A percentile compares a stretch with the other conserved stretches of the same genome.
Evolutionary conservation across 129 eudicot genomes (phyloP).

Genomic region (Flaveria ramosissima): DNA sequence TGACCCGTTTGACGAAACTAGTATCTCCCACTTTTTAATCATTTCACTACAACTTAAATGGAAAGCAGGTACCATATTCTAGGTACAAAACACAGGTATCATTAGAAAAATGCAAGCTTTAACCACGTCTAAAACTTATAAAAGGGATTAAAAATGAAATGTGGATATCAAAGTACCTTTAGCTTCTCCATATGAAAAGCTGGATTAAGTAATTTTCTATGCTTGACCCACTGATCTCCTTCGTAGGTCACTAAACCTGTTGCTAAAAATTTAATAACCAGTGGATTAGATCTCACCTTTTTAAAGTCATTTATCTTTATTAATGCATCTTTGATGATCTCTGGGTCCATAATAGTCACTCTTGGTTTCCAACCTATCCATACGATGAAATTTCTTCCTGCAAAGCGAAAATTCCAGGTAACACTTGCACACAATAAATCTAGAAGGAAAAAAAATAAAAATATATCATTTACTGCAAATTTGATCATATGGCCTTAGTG

Average conservation of each 20-base stretch:
- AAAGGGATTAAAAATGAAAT: too few relatives aligned
- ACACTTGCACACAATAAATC: background rate
- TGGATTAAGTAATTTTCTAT: slow-evolving; percentile 40
- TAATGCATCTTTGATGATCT: slow-evolving; percentile 32
- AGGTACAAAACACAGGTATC: background rate
- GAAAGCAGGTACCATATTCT: slow-evolving; percentile 38
- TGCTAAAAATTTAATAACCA: slow-evolving; percentile 8
- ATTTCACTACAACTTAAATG: slow-evolving; percentile 27
- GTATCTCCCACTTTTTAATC: slow-evolving; percentile 31
- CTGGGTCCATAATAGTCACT: slow-evolving; percentile 32
- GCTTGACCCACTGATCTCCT: slow-evolving; percentile 47
- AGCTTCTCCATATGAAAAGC: slow-evolving; percentile 35
- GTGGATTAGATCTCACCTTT: slow-evolving; percentile 21
- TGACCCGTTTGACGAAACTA: slow-evolving; percentile 26
- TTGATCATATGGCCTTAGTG: too few relatives aligned
- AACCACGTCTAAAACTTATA: background rate
- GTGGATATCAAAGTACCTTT: background rate
- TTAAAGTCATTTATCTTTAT: slow-evolving; percentile 14
- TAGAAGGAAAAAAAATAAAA: too few relatives aligned
- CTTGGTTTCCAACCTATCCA: slow-evolving; percentile 41
- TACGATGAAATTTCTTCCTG: slow-evolving; percentile 30
- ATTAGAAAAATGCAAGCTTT: background rate
- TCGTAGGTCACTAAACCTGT: slow-evolving; percentile 34
- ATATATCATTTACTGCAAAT: too few relatives aligned
- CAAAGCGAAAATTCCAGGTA: background rate